Percentiles rank a stretch among this genome's conserved stretches.
These are phyloP conservation scores for Lasiosphaeria hispida DNA, from an alignment of 495 filamentous ascomycete species.

Conservation along the genomic window DNA sequence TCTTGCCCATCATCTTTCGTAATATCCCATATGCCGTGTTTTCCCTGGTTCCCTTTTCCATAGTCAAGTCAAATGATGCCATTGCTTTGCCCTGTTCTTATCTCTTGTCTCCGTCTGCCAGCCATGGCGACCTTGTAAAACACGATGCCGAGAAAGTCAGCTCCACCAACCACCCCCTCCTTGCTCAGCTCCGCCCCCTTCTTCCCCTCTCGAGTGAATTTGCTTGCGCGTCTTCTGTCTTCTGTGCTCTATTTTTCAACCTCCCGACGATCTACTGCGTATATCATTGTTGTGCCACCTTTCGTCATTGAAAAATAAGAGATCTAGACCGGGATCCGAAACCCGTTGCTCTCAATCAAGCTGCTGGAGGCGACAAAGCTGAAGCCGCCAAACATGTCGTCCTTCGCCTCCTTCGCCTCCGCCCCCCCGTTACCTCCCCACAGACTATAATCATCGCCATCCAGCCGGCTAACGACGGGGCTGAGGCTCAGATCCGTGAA, in stretches of 20 bases:
- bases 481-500: constrained; percentile 85
- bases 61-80: no score
- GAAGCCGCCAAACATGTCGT: constrained; percentile 89
- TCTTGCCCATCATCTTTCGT: no score
- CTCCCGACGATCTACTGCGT: not conserved
- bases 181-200: not conserved
- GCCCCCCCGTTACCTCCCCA: constrained; percentile 20
- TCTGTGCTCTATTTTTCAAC: not conserved
- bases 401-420: constrained; percentile 40
- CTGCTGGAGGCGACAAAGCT: constrained; percentile 91
- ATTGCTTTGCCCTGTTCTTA: no score
- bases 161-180: not conserved
- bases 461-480: constrained; percentile 55
- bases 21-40: no score
- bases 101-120: not conserved
- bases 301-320: not conserved
- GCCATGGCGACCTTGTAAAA: not conserved
- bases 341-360: constrained; percentile 63
- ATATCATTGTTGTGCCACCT: not conserved
- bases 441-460: constrained; percentile 21
- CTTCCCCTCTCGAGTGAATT: not conserved
- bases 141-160: not conserved
- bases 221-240: not conserved
- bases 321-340: constrained; percentile 17
- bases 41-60: no score